Percentiles rank a stretch among this genome's conserved stretches.
Evolutionary conservation across 345 rosid species (phyloP).

Genomic region (Aquilaria yunnanensis): DNA sequence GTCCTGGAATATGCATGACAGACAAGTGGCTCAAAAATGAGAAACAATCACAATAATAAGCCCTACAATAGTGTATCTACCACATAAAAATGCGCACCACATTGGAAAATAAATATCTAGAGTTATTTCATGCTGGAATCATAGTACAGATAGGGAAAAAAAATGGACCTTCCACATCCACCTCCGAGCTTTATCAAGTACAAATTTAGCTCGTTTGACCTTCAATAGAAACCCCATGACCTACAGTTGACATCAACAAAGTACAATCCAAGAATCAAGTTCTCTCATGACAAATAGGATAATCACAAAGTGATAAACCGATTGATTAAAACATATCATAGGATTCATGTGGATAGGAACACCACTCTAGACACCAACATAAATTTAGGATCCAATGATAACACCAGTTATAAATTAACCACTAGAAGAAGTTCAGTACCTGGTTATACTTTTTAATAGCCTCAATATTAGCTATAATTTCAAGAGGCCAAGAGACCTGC

Average conservation of each 20-base stretch:
- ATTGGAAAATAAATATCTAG: not conserved
- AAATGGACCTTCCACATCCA: constrained; percentile 98
- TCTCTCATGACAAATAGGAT: not conserved
- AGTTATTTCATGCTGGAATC: not conserved
- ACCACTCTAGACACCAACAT: no score
- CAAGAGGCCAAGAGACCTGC: constrained; percentile 99
- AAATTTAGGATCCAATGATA: not conserved
- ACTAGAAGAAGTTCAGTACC: constrained; percentile 35
- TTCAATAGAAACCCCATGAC: constrained; percentile 93
- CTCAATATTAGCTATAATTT: constrained; percentile 84
- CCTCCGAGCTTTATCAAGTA: constrained; percentile 89
- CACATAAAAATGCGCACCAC: not conserved
- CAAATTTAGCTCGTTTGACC: constrained; percentile 96
- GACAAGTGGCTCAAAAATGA: constrained; percentile 5
- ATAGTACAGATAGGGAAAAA: not conserved
- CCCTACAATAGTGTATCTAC: not conserved
- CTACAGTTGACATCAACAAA: constrained; percentile 34
- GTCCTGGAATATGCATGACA: constrained; percentile 40
- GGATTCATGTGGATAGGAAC: no score
- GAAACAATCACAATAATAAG: constrained; percentile 7
- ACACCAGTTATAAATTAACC: constrained; percentile 14
- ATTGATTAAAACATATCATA: no score
- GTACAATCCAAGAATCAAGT: constrained; percentile 17
- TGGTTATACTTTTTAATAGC: constrained; percentile 94
- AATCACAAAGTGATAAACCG: no score